phyloP scores from a whole-genome alignment of 768 basidiomycete species.

The Lenzites betulinus region DNA sequence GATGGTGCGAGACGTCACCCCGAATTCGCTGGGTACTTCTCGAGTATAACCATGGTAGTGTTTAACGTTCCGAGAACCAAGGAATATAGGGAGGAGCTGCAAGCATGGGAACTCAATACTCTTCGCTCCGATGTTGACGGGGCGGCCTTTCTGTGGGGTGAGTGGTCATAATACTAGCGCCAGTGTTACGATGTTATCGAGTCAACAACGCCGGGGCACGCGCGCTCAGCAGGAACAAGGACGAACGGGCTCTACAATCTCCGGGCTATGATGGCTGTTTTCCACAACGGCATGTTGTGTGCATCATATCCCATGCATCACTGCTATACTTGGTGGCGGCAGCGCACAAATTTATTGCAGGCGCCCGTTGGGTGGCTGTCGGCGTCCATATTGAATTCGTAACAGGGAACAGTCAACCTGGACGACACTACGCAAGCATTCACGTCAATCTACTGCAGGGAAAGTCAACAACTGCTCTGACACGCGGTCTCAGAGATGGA shows the following conservation, averaged over 20 bases:
- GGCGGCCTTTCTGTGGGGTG: background rate
- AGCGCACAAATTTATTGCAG: background rate
- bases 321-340: too few relatives aligned
- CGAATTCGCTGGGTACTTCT: background rate
- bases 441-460: background rate
- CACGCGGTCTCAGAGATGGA: background rate
- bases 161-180: too few relatives aligned
- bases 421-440: background rate
- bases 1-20: background rate
- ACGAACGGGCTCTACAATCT: too few relatives aligned
- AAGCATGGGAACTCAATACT: background rate
- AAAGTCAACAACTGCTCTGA: background rate
- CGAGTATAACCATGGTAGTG: too few relatives aligned
- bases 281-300: background rate
- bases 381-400: background rate
- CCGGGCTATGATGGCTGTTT: too few relatives aligned
- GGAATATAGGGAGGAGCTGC: background rate
- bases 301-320: background rate
- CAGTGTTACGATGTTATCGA: too few relatives aligned
- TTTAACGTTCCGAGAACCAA: constrained; percentile 3
- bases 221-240: too few relatives aligned
- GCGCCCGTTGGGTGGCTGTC: background rate
- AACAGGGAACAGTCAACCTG: background rate
- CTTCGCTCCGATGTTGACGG: background rate
- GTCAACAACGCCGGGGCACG: too few relatives aligned